Evolutionary conservation across 805 yeast species (phyloP).

Genomic region (Candida methanosorbosa): DNA sequence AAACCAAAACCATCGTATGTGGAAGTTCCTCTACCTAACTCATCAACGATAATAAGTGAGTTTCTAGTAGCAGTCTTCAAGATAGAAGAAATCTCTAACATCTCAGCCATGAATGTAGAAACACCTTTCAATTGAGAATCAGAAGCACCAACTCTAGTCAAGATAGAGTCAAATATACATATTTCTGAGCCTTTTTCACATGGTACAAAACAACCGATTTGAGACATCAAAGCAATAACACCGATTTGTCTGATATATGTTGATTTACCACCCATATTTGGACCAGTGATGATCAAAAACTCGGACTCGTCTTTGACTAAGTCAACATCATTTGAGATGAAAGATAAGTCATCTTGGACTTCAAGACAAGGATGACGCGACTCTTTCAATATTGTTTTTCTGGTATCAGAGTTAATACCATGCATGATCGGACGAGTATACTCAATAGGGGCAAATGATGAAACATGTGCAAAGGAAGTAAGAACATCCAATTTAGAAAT

Average conservation of each 20-base stretch:
- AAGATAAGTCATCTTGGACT: constrained; percentile 81
- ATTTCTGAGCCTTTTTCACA: constrained; percentile 64
- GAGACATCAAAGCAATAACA: constrained; percentile 78
- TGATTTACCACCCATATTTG: constrained; percentile 97
- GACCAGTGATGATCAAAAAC: constrained; percentile 86
- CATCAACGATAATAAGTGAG: constrained; percentile 85
- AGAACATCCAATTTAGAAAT: constrained; percentile 79
- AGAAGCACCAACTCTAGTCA: constrained; percentile 98
- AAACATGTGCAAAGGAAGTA: constrained; percentile 74
- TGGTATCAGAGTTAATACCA: constrained; percentile 33
- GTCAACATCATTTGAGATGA: constrained; percentile 84
- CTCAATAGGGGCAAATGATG: constrained; percentile 75
- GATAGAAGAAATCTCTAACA: constrained; percentile 89
- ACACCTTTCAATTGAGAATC: constrained; percentile 96
- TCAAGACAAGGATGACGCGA: constrained; percentile 95
- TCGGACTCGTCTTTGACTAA: constrained; percentile 50
- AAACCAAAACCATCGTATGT: constrained; percentile 97
- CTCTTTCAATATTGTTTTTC: constrained; percentile 50
- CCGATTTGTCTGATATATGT: constrained; percentile 89
- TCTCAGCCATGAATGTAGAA: constrained; percentile 94
- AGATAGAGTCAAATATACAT: constrained; percentile 79
- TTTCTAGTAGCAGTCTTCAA: constrained; percentile 68
- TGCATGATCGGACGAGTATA: constrained; percentile 68
- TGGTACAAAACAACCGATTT: constrained; percentile 86
- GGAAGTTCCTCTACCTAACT: constrained; percentile 89